Conservation (phyloP, 2,329 filamentous ascomycete genomes). For the Phyllachora maydis region DNA sequence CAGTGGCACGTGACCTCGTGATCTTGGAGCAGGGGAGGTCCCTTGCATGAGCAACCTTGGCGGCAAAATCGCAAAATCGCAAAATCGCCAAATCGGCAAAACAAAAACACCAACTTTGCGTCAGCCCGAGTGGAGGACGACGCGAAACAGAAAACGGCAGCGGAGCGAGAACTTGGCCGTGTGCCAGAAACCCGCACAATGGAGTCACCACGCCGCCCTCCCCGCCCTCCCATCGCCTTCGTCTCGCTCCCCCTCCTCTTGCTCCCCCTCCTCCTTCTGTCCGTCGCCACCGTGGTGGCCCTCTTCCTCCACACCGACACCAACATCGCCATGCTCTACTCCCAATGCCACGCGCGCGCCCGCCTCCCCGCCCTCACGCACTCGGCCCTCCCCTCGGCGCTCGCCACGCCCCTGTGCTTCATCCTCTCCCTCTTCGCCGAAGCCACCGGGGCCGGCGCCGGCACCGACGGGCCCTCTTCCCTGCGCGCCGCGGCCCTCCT, state of each 20-base stretch:
- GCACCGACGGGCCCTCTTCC: too few relatives aligned
- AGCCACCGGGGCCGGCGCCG: conserved; percentile 19
- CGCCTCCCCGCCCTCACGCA: conserved; percentile 20
- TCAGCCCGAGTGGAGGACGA: too few relatives aligned
- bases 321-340: conserved; percentile 29
- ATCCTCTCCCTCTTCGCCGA: conserved; percentile 26
- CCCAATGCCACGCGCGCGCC: conserved; percentile 27
- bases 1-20: too few relatives aligned
- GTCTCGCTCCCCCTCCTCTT: conserved; percentile 30
- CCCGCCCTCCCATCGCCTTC: conserved; percentile 25
- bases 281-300: conserved; percentile 16
- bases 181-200: too few relatives aligned
- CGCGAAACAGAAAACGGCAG: too few relatives aligned
- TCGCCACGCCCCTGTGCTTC: conserved; percentile 27
- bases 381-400: conserved; percentile 21
- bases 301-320: conserved; percentile 26
- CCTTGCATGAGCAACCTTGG: too few relatives aligned
- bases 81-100: too few relatives aligned
- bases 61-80: too few relatives aligned
- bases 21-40: too few relatives aligned
- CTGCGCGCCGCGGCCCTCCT: conserved; percentile 18
- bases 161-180: too few relatives aligned
- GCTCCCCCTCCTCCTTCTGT: conserved; percentile 25
- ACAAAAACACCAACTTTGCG: too few relatives aligned
- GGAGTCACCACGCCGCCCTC: conserved; percentile 5